Percentiles rank a stretch among this genome's conserved stretches.
Conservation (phyloP, 495 filamentous ascomycete species). For the Hypoxylon perforatum region DNA sequence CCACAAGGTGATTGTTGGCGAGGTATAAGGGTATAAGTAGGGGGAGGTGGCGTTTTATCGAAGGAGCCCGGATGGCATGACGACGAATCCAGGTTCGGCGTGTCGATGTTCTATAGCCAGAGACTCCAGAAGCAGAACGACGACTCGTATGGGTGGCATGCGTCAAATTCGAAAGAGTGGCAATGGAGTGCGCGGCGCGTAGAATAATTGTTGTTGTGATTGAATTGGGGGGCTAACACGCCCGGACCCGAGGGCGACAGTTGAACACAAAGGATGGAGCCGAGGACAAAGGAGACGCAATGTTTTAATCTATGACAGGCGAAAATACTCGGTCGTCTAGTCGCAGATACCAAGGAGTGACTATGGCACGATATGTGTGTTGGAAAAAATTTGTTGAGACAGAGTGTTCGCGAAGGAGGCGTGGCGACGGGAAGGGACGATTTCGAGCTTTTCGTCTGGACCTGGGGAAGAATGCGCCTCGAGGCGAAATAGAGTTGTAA, state of each 20-base stretch:
- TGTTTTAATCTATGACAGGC: slow-evolving; percentile 23
- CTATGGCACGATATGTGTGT: slow-evolving; percentile 30
- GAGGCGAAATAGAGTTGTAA: slow-evolving; percentile 37
- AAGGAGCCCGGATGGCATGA: slow-evolving; percentile 67
- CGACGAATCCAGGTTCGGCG: slow-evolving; percentile 59
- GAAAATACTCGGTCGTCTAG: slow-evolving; percentile 26
- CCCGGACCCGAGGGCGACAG: slow-evolving; percentile 36
- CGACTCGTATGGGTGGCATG: slow-evolving; percentile 23
- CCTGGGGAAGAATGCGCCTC: slow-evolving; percentile 43
- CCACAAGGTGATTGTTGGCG: slow-evolving; percentile 62
- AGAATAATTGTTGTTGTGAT: slow-evolving; percentile 20
- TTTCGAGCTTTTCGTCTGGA: slow-evolving; percentile 26
- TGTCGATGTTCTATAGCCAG: slow-evolving; percentile 39
- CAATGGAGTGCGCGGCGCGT: slow-evolving; percentile 26
- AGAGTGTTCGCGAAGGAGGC: slow-evolving; percentile 33
- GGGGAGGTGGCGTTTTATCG: slow-evolving; percentile 55
- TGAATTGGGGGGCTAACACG: slow-evolving; percentile 30
- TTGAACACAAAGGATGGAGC: slow-evolving; percentile 37
- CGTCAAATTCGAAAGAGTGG: slow-evolving; percentile 21
- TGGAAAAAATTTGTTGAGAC: slow-evolving; percentile 43
- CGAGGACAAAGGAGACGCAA: slow-evolving; percentile 42
- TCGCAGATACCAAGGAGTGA: slow-evolving; percentile 14
- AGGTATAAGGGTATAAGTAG: slow-evolving; percentile 50
- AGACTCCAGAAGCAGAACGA: slow-evolving; percentile 21
- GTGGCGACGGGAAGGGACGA: slow-evolving; percentile 35